Conservation (phyloP, 257 asterid genomes). For the Leonotis leonurus region DNA sequence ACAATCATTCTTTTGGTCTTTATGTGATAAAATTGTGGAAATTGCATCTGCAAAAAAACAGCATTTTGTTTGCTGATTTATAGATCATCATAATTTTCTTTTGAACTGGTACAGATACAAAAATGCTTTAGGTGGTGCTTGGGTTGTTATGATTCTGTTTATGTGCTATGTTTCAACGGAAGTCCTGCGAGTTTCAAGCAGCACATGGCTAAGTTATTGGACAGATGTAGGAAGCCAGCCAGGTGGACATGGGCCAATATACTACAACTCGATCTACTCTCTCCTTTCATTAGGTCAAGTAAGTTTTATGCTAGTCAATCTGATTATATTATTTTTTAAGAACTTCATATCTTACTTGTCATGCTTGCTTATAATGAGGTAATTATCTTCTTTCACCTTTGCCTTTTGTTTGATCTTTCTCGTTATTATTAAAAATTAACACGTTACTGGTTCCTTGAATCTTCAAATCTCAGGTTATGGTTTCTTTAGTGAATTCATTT, state of each 20-base stretch:
- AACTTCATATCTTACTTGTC: neutral
- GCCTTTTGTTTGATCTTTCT: neutral
- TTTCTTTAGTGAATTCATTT: constrained; percentile 68
- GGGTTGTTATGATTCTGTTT: constrained; percentile 73
- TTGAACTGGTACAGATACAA: constrained; percentile 54
- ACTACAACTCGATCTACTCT: constrained; percentile 64
- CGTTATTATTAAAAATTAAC: neutral
- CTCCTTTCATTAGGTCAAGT: constrained; percentile 73
- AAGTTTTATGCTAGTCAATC: constrained; percentile 20
- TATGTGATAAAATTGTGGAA: neutral
- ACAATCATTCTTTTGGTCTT: neutral
- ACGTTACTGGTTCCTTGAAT: constrained; percentile 10
- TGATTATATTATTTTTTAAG: neutral
- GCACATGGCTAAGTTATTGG: constrained; percentile 95
- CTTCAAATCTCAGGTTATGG: constrained; percentile 54
- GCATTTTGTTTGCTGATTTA: constrained; percentile 2
- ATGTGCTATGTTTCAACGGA: constrained; percentile 61
- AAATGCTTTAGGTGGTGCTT: constrained; percentile 81
- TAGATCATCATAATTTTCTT: constrained; percentile 1
- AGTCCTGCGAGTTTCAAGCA: constrained; percentile 68
- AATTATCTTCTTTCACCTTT: neutral
- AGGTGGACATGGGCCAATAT: constrained; percentile 37
- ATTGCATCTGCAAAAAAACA: neutral
- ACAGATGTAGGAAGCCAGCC: constrained; percentile 45
- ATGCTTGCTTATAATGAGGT: neutral